A percentile compares a stretch with the other conserved stretches of the same genome.
phyloP scores from a whole-genome alignment of 495 filamentous ascomycete genomes.

The Barbatosphaeria neglecta region DNA sequence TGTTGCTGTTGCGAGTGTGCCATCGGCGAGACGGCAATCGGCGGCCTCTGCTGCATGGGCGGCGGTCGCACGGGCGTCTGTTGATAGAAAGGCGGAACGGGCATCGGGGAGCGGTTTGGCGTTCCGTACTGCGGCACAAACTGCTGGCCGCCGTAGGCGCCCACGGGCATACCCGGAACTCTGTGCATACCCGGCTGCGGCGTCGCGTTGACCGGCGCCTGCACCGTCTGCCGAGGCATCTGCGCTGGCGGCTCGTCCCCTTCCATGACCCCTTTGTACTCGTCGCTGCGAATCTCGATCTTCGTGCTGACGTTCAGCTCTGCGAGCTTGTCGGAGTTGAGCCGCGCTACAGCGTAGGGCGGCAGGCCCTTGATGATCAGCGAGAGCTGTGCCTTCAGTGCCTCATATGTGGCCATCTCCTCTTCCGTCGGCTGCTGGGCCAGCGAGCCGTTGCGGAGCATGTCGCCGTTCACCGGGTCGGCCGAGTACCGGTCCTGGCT shows the following conservation, averaged over 20 bases:
- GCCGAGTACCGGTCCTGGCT: conserved; percentile 35
- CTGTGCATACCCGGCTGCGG: conserved; percentile 25
- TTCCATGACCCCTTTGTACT: conserved; percentile 74
- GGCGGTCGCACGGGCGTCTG: conserved; percentile 29
- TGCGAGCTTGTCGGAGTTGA: conserved; percentile 72
- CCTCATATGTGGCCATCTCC: conserved; percentile 63
- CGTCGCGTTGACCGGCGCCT: conserved; percentile 16
- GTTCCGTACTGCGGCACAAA: conserved; percentile 21
- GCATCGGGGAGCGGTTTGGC: conserved; percentile 24
- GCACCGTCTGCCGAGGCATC: conserved; percentile 20
- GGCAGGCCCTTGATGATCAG: conserved; percentile 65
- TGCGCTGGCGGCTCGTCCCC: conserved; percentile 53
- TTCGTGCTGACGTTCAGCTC: conserved; percentile 76
- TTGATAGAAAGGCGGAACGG: conserved; percentile 26
- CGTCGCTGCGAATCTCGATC: conserved; percentile 56
- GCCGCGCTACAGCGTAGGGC: conserved; percentile 74
- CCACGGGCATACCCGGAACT: conserved; percentile 23
- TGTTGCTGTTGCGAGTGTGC: conserved; percentile 19
- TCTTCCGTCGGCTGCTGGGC: conserved; percentile 42
- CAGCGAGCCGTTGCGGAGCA: conserved; percentile 37
- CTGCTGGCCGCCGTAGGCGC: conserved; percentile 23
- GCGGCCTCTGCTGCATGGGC: conserved; percentile 17
- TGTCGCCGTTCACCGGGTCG: conserved; percentile 38
- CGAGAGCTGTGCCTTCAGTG: conserved; percentile 58
- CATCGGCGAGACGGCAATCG: conserved; percentile 15